phyloP scores from a whole-genome alignment of 1,139 yeast genomes.

The Hemisphaericaspora xylanilytica region DNA sequence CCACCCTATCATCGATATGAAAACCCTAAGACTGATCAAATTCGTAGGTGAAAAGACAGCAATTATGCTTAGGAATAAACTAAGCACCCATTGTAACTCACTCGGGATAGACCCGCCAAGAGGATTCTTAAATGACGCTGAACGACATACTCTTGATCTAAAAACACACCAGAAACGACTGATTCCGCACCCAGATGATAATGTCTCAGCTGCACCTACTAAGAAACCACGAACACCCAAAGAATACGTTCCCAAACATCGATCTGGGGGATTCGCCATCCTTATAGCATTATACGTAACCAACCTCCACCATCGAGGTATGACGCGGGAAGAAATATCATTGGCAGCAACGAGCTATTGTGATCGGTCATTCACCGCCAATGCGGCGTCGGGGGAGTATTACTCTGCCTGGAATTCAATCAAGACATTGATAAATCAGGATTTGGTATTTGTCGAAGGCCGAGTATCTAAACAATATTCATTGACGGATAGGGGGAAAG shows the following conservation, averaged over 20 bases:
- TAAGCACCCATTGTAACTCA: slow-evolving; percentile 47
- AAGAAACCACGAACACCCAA: slow-evolving; percentile 16
- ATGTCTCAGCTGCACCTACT: slow-evolving; percentile 1
- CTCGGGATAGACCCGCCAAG: slow-evolving; percentile 41
- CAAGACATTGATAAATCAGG: slow-evolving; percentile 61
- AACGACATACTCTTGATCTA: slow-evolving; percentile 8
- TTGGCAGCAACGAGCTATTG: slow-evolving; percentile 59
- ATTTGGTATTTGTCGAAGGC: slow-evolving; percentile 56
- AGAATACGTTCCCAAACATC: slow-evolving; percentile 67
- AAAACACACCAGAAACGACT: slow-evolving; percentile 2
- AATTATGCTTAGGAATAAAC: slow-evolving; percentile 35
- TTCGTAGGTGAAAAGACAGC: slow-evolving; percentile 67
- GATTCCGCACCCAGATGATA: slow-evolving; percentile 1
- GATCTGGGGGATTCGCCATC: slow-evolving; percentile 89
- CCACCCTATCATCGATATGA: slow-evolving; percentile 45
- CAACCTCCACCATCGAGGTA: slow-evolving; percentile 50
- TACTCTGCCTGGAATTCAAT: slow-evolving; percentile 81
- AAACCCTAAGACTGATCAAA: slow-evolving; percentile 49
- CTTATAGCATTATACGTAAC: slow-evolving; percentile 58
- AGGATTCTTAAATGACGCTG: slow-evolving; percentile 20
- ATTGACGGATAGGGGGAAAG: slow-evolving; percentile 72
- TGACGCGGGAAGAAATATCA: slow-evolving; percentile 61
- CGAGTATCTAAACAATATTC: slow-evolving; percentile 56
- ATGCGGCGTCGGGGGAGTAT: slow-evolving; percentile 59
- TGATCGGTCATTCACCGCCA: slow-evolving; percentile 61